Evolutionary conservation across 148 eudicot species (phyloP).

Genomic region (Rheum nobile): DNA sequence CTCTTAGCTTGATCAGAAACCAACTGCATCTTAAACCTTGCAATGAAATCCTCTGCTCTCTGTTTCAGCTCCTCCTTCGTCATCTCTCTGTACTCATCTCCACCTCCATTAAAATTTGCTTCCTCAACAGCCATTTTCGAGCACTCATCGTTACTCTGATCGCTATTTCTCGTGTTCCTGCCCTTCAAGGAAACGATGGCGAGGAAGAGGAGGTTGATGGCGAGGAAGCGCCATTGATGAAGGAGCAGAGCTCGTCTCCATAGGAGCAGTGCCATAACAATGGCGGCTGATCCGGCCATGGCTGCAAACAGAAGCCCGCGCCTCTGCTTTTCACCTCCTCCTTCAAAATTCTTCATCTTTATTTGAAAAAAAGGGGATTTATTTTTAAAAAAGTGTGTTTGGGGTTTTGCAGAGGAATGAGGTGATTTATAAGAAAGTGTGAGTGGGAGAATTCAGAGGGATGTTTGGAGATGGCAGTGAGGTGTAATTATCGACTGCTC

Average conservation of each 20-base stretch:
- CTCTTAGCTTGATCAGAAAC: slow-evolving; percentile 31
- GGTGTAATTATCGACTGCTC: slow-evolving; percentile 15
- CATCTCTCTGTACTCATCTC: slow-evolving; percentile 8
- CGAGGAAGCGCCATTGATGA: slow-evolving; percentile 49
- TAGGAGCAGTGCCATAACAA: slow-evolving; percentile 23
- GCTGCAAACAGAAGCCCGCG: slow-evolving; percentile 44
- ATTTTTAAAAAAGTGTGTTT: not conserved
- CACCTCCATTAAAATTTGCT: not conserved
- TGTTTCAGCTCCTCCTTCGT: slow-evolving; percentile 55
- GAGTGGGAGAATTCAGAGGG: no score
- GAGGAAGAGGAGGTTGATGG: slow-evolving; percentile 43
- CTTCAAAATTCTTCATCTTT: no score
- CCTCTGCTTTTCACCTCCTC: no score
- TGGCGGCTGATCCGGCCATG: slow-evolving; percentile 18
- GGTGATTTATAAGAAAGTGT: not conserved
- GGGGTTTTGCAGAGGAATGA: not conserved
- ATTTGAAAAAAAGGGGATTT: not conserved
- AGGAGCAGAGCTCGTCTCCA: slow-evolving; percentile 26
- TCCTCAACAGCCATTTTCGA: not conserved
- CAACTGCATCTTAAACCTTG: slow-evolving; percentile 51
- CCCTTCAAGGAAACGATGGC: slow-evolving; percentile 25
- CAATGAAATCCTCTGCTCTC: slow-evolving; percentile 58
- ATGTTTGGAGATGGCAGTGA: slow-evolving; percentile 15
- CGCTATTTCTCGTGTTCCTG: not conserved
- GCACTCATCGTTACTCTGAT: not conserved